Percentiles rank a stretch among this genome's conserved stretches.
These are phyloP conservation scores for Lactifluus rugatus DNA, from an alignment of 768 basidiomycete genomes.

Conservation along the genomic window DNA sequence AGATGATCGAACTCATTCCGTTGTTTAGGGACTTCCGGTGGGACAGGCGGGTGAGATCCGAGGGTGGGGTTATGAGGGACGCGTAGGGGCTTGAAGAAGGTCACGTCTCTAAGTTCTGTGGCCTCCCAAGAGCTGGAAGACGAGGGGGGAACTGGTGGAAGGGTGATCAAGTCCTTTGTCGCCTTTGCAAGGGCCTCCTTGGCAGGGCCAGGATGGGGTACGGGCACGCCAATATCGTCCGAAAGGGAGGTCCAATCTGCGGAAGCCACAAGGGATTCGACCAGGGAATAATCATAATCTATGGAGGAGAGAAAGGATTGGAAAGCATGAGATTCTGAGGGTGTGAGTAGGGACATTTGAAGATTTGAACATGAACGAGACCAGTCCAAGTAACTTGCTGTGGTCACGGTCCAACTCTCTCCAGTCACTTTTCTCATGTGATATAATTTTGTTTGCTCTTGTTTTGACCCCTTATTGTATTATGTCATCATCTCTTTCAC, in stretches of 20 bases:
- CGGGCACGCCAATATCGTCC: conserved; percentile 35
- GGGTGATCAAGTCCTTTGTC: conserved; percentile 75
- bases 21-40: neutral
- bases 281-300: conserved; percentile 19
- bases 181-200: conserved; percentile 65
- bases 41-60: conserved; percentile 9
- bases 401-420: too few relatives aligned
- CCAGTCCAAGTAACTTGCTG: conserved; percentile 4
- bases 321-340: conserved; percentile 21
- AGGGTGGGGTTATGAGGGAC: conserved; percentile 1
- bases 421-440: conserved; percentile 19
- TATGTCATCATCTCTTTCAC: conserved; percentile 1
- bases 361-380: conserved; percentile 12
- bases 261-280: conserved; percentile 17
- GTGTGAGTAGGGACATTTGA: conserved; percentile 18
- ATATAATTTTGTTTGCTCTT: conserved; percentile 14
- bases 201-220: conserved; percentile 33
- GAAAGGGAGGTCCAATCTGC: conserved; percentile 21
- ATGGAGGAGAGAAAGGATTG: conserved; percentile 21
- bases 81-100: conserved; percentile 18
- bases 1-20: conserved; percentile 14
- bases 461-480: neutral
- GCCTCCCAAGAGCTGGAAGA: conserved; percentile 23
- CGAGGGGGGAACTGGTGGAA: conserved; percentile 31
- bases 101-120: conserved; percentile 28